Evolutionary conservation across 495 filamentous ascomycete species (phyloP), one percentile per base, ranked within the genome.

Genomic region (Talaromyces trachyspermus): DNA sequence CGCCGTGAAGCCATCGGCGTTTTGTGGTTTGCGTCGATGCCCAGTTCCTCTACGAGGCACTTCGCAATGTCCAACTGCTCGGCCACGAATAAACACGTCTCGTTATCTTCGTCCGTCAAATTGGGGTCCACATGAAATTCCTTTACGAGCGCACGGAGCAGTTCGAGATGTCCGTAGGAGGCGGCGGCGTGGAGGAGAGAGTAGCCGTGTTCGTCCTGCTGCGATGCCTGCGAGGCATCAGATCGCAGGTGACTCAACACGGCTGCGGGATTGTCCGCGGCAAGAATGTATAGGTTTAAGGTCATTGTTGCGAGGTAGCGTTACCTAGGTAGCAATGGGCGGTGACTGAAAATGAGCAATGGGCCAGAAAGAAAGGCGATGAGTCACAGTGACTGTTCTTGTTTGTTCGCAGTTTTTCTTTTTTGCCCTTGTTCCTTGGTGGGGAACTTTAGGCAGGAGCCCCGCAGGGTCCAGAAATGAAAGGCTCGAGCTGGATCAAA

Each of bases 121-220:
- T 96, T 84, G 24, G 86, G 79, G 49, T 88, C 67, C 8, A 88
- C 88, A 18, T 83, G 66, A 64, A 86, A 89, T 11, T 86, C 86
- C 25, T 74, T 69, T n/a, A 94, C 76, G 2, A 98, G 78, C 1
- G 79, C 65, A 35, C 83, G 83, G 6, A 96, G 79, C 20, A 97
- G 83, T 43, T 83, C 78, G 25, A 83, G 65, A 53, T 95, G 88
- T 57, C 81, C 83, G 73, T 98, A 98, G 51, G 90, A 96, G 24
- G 84, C 79, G 5, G 91, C 86, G 18, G 92, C 94, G 63, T 98
- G 92, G 17, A 97, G 68, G 17, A 96, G 77, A 12, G 90, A 94
- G 69, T 98, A 95, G 50, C 88, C 88, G 51, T 88, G 80, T 49
- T 83, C 77, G 62, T 95, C 88, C 57, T 88, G 86, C 22, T 65